Conservation (phyloP, 2,329 filamentous ascomycete species). For the Diaporthe vaccinii region DNA sequence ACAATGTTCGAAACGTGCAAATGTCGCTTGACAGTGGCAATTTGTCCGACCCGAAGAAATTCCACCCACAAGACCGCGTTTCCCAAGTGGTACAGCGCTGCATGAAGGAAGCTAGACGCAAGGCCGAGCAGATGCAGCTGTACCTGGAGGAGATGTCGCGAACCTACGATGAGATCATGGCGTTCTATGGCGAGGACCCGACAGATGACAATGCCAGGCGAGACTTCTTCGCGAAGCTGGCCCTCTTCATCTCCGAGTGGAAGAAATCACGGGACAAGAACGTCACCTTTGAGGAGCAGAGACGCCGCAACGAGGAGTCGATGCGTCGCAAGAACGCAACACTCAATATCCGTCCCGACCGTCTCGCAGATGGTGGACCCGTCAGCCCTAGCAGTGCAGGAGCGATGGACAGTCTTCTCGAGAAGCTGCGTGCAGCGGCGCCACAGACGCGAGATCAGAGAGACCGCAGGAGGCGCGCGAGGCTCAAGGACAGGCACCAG, state of each 20-base stretch:
- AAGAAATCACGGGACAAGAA: conserved; percentile 98
- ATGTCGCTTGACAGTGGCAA: conserved; percentile 93
- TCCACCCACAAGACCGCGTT: conserved; percentile 97
- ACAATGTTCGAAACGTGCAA: conserved; percentile 95
- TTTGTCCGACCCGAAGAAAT: conserved; percentile 95
- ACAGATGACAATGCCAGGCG: conserved; percentile 91
- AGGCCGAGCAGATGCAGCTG: conserved; percentile 94
- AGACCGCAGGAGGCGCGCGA: conserved; percentile 86
- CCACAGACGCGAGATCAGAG: conserved; percentile 91
- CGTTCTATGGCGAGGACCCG: conserved; percentile 95
- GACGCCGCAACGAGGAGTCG: conserved; percentile 87
- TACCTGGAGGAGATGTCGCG: conserved; percentile 94
- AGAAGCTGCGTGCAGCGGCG: conserved; percentile 94
- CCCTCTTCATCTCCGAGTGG: conserved; percentile 91
- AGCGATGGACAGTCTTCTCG: conserved; percentile 94
- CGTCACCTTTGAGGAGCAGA: conserved; percentile 82
- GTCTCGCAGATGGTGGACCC: conserved; percentile 62
- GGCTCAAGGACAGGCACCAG: conserved; percentile 91
- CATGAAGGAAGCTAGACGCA: conserved; percentile 97
- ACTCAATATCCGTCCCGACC: conserved; percentile 66
- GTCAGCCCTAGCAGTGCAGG: conserved; percentile 81
- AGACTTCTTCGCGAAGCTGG: conserved; percentile 96
- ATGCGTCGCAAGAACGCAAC: conserved; percentile 92
- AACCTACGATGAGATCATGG: conserved; percentile 94
- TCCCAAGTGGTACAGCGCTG: conserved; percentile 89